These are phyloP conservation scores for Rhododendron ferrugineum DNA, from an alignment of 148 eudicot genomes.

Conservation along the genomic window DNA sequence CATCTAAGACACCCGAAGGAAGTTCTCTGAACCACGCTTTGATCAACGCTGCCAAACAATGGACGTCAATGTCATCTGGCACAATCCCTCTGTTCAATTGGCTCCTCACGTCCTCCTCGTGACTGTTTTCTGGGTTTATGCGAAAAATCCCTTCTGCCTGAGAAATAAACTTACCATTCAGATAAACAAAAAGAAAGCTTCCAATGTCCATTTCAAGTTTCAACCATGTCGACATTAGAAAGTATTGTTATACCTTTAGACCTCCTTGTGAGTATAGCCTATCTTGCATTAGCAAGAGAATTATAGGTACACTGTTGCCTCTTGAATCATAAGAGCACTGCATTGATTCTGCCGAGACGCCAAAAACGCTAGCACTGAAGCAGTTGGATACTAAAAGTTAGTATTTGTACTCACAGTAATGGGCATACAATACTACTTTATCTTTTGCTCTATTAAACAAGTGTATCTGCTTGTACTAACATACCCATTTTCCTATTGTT, in stretches of 20 bases:
- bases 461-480: neutral
- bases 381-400: neutral
- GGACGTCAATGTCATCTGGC: conserved; percentile 79
- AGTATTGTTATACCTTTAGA: conserved; percentile 43
- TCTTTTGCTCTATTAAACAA: no score
- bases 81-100: conserved; percentile 82
- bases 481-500: neutral
- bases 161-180: conserved; percentile 1
- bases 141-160: conserved; percentile 93
- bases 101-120: conserved; percentile 64
- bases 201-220: neutral
- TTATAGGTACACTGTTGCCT: conserved; percentile 91
- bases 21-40: conserved; percentile 94
- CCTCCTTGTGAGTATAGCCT: conserved; percentile 67
- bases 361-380: conserved; percentile 78
- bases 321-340: conserved; percentile 72
- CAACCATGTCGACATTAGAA: neutral
- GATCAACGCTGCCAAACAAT: conserved; percentile 76
- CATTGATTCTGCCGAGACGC: conserved; percentile 92
- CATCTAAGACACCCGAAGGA: conserved; percentile 80
- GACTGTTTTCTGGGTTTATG: conserved; percentile 80
- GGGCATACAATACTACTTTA: neutral
- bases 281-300: conserved; percentile 83
- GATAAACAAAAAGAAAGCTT: neutral
- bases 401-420: neutral